Evolutionary conservation across 768 basidiomycete genomes (phyloP), one percentile per base, ranked within the genome.

Genomic region (Pluteus cervinus): DNA sequence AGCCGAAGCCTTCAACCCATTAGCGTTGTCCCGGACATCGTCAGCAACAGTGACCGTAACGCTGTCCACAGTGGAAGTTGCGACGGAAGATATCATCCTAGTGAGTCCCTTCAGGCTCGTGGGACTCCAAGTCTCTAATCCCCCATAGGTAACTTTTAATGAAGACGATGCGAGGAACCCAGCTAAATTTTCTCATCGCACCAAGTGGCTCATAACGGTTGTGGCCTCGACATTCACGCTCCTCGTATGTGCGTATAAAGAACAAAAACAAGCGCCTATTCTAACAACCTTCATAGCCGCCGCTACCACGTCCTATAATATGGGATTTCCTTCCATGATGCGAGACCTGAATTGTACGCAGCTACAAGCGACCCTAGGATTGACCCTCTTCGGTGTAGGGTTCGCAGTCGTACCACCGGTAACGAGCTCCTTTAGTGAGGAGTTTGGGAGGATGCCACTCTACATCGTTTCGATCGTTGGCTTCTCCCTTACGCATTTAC

Each of bases 361-460:
- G 5, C 64, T 73, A 21, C 58, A 66, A 36, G 71, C 71, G 1
- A 69, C 68, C 1, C 51, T 74, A 22, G 75, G 73, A 7, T 53
- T 76, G 17, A 65, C 66, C 39, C 57, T 76, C 21, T 85, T 68
- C 53, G 60, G 73, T 0, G 50, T 85, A 5, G 81, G 79, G 2
- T 84, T 84, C 44, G 77, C 66, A 10, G 24, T 82, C 16, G 57
- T 77, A 11, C 81, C 83, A 0, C 73, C 85, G 3, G 57, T 85
- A 12, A 73, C 81, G 0, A 76, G 81, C 11, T 71, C 81, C 0
- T 71, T 84, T 44, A 82, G 80, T 50, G 83, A 86, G 49, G 83
- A 86, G 48, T 77, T 83, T 40, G 83, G 82, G 9, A 58, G 82
- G 26, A 71, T 72, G 35, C 77, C 73, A 1, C 43, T 85, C 1